Evolutionary conservation across 768 basidiomycete genomes (phyloP), one percentile per base, ranked within the genome.

Genomic region (Pleurotus citrinopileatus): DNA sequence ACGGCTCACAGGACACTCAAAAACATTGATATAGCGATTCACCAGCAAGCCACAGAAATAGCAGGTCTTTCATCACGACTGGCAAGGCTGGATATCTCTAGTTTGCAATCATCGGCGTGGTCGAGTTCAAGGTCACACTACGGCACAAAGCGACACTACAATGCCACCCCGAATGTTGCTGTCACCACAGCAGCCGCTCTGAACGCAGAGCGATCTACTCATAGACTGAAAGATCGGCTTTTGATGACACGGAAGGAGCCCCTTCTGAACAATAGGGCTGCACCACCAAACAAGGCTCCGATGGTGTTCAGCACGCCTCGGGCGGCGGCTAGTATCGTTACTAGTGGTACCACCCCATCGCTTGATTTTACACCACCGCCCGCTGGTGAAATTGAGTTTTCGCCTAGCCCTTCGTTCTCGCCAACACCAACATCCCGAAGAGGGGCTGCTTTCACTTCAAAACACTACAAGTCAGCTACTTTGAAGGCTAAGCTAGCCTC

Each of bases 1-100:
- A 87, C 89, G 1, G 81, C 96, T 65, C 85, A 88, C 60, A 81
- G 91, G 27, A 89, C 91, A 0, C 88, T 90, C 61, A 83, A 87
- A 37, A 94, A 95, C 65, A 91, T 97, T 60, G 88, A 92, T 52
- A 64, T 82, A 17, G 83, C 84, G 0, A 77, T 91, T 56, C 74
- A 75, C 34, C 83, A 87, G 59, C 84, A 88, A 65, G 71, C 73
- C 1, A 70, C 72, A 25, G 80, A 85, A 7, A 67, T 91, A 23
- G 68, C 75, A 2, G 63, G 67, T 1, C 75, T 91, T 27, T 67
- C 76, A 1, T 64, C 72, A n/a, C 79, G 85, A 29, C 66, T 89
- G 17, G 61, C 75, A 12, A 80, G 76, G 54, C 66, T 90, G 42
- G 70, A 81, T 44, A 56, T 84, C 13, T 42, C 60, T 9, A 56